These are phyloP conservation scores for Phoma herbarum DNA, from an alignment of 2,329 filamentous ascomycete species.

Conservation along the genomic window DNA sequence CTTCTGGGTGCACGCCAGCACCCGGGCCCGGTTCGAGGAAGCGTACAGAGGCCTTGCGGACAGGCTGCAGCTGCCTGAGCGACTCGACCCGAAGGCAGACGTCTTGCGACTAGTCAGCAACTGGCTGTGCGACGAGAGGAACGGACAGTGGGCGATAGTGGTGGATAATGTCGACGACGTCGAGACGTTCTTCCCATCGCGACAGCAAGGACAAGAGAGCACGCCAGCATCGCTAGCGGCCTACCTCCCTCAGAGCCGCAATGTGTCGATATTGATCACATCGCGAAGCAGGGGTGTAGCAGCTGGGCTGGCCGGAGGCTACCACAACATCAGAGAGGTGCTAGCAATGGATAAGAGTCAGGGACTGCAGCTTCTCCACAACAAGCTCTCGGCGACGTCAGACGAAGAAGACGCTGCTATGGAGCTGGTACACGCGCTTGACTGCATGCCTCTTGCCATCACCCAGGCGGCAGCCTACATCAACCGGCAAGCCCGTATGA, in stretches of 20 bases:
- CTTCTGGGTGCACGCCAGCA: conserved; percentile 17
- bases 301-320: conserved; percentile 15
- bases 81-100: conserved; percentile 20
- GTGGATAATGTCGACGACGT: conserved; percentile 35
- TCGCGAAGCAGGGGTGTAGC: conserved; percentile 24
- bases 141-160: conserved; percentile 29
- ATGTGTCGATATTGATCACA: conserved; percentile 23
- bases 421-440: no score
- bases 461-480: no score
- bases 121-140: conserved; percentile 28
- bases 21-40: conserved; percentile 23
- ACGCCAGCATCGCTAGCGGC: background rate
- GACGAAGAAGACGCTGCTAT: no score
- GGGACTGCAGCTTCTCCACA: conserved; percentile 19
- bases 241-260: no score
- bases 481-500: no score
- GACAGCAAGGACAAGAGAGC: no score
- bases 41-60: conserved; percentile 9
- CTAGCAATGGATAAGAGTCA: conserved; percentile 21
- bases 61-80: conserved; percentile 8
- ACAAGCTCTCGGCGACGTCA: no score
- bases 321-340: conserved; percentile 21
- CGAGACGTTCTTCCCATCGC: conserved; percentile 7
- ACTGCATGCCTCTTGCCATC: no score
- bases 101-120: conserved; percentile 22